A percentile compares a stretch with the other conserved stretches of the same genome.
phyloP scores from a whole-genome alignment of 257 asterid genomes.

The Thymus mandschuricus region DNA sequence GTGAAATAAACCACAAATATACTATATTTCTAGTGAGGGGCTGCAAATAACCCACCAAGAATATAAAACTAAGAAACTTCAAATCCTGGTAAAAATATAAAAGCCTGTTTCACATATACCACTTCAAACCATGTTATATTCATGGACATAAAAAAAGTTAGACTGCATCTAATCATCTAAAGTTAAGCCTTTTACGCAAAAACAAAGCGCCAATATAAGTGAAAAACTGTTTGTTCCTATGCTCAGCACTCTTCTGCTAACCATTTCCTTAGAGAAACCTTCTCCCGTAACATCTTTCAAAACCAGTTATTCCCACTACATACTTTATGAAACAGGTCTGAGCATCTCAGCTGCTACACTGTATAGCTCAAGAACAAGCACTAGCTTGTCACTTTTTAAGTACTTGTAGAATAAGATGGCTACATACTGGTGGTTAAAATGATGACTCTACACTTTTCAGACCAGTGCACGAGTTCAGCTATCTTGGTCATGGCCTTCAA shows the following conservation, averaged over 20 bases:
- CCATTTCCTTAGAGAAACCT: no score
- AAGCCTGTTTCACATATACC: neutral
- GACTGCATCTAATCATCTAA: neutral
- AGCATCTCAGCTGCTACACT: neutral
- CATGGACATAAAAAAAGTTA: conserved; percentile 6
- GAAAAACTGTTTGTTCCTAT: neutral
- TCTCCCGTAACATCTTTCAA: no score
- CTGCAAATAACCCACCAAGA: neutral
- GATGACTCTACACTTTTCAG: conserved; percentile 3
- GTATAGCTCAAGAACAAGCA: neutral
- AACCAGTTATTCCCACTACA: neutral
- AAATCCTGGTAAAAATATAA: conserved; percentile 1
- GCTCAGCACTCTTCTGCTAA: no score
- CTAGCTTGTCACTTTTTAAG: neutral
- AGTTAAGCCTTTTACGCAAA: neutral
- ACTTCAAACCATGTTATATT: neutral
- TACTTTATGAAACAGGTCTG: neutral
- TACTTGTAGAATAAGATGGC: conserved; percentile 15
- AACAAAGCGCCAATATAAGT: neutral
- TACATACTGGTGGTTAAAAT: conserved; percentile 10
- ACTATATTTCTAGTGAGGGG: neutral
- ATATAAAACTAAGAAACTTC: neutral
- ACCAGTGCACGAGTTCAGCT: conserved; percentile 17
- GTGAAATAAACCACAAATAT: neutral
- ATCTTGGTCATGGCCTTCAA: neutral